A percentile compares a stretch with the other conserved stretches of the same genome.
Conservation (phyloP, 202 grass and related monocot genomes). For the Setaria viridis region DNA sequence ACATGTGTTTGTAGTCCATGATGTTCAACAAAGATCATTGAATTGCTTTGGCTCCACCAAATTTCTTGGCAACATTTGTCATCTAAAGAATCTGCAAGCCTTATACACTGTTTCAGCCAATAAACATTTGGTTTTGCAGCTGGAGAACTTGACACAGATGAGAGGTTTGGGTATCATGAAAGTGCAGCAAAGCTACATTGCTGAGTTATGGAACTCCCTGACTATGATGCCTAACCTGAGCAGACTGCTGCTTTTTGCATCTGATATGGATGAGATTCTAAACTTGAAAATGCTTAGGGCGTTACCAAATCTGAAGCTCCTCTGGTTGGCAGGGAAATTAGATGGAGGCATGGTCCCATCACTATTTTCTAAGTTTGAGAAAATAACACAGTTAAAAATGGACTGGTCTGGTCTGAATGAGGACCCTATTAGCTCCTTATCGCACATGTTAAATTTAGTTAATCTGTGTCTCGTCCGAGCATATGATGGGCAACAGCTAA, state of each 20-base stretch:
- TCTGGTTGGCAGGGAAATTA: constrained; percentile 42
- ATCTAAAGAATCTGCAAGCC: constrained; percentile 55
- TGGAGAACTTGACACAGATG: constrained; percentile 45
- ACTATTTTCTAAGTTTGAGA: constrained; percentile 13
- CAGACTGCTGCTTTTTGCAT: neutral
- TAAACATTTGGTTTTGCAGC: constrained; percentile 33
- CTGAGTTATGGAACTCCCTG: constrained; percentile 47
- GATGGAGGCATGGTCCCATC: constrained; percentile 6
- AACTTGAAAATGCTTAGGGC: constrained; percentile 17
- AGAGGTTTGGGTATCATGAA: constrained; percentile 49
- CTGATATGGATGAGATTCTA: constrained; percentile 42
- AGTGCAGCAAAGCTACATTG: constrained; percentile 39
- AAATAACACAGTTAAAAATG: constrained; percentile 24
- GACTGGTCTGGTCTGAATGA: constrained; percentile 10
- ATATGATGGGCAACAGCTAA: constrained; percentile 28
- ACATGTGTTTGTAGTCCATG: constrained; percentile 2
- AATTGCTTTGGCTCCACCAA: constrained; percentile 34
- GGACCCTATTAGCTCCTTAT: constrained; percentile 46
- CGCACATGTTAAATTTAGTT: constrained; percentile 30
- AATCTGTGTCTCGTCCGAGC: neutral
- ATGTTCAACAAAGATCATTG: constrained; percentile 37
- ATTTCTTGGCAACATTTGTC: constrained; percentile 44
- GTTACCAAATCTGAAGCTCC: constrained; percentile 20
- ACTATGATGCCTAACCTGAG: constrained; percentile 43
- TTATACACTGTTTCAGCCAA: constrained; percentile 38